These are phyloP conservation scores for Fusarium siculi DNA, from an alignment of 2,329 filamentous ascomycete species.

Conservation along the genomic window DNA sequence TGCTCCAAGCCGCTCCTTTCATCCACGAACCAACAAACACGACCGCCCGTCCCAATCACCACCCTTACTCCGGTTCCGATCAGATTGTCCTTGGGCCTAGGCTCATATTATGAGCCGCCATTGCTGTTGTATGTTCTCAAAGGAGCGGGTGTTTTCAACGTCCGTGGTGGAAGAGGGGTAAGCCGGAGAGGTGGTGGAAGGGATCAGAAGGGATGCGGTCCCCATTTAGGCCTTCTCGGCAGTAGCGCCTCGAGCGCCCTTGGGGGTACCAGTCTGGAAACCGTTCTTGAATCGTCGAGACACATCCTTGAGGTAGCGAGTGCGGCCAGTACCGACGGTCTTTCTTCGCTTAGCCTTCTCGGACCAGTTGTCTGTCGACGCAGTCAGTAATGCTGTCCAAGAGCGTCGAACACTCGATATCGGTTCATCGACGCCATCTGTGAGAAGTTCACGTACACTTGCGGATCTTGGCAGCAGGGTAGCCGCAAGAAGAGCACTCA, in stretches of 20 bases:
- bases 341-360: slow-evolving; percentile 99
- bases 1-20: slow-evolving; percentile 47
- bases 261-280: slow-evolving; percentile 91
- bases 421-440: slow-evolving; percentile 11
- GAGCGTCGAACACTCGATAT: slow-evolving; percentile 10
- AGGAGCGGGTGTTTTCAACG: slow-evolving; percentile 8
- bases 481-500: slow-evolving; percentile 94
- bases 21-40: slow-evolving; percentile 35
- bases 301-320: slow-evolving; percentile 93
- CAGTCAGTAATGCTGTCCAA: slow-evolving; percentile 28
- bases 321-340: slow-evolving; percentile 97
- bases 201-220: slow-evolving; percentile 32
- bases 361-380: slow-evolving; percentile 89
- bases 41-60: slow-evolving; percentile 31
- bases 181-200: slow-evolving; percentile 28
- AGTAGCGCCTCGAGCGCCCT: slow-evolving; percentile 77
- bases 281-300: slow-evolving; percentile 96
- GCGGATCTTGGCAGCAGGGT: slow-evolving; percentile 95
- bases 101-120: slow-evolving; percentile 24
- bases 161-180: slow-evolving; percentile 25
- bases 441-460: slow-evolving; percentile 81
- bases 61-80: slow-evolving; percentile 24
- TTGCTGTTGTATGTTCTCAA: slow-evolving; percentile 19
- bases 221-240: slow-evolving; percentile 51
- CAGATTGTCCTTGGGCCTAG: slow-evolving; percentile 20